A percentile compares a stretch with the other conserved stretches of the same genome.
phyloP scores from a whole-genome alignment of 78 protist species.

The Dictyostelium intermedium region DNA sequence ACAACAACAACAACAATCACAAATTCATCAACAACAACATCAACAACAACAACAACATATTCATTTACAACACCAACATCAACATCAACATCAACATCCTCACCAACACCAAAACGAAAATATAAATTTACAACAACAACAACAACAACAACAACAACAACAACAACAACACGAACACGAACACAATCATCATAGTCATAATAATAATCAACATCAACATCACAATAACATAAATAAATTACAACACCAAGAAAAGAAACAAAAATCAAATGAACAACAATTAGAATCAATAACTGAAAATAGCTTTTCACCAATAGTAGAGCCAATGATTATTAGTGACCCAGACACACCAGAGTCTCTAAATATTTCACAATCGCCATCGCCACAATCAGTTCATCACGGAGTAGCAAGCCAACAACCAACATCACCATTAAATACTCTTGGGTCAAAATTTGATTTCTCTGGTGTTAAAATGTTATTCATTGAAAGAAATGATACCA shows the following conservation, averaged over 20 bases:
- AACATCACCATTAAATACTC: not conserved
- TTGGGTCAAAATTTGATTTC: constrained; percentile 11
- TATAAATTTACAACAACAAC: not conserved
- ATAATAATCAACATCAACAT: not conserved
- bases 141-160: not conserved
- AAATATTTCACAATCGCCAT: not conserved
- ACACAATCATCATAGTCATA: not conserved
- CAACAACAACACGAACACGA: not conserved
- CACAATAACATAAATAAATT: not conserved
- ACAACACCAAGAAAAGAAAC: not conserved
- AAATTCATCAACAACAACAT: not conserved
- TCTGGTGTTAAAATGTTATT: constrained; percentile 16
- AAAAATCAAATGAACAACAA: not conserved
- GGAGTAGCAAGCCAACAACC: not conserved
- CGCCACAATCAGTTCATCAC: not conserved
- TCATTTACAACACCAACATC: not conserved
- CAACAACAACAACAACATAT: not conserved
- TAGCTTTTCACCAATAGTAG: not conserved
- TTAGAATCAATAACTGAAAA: constrained; percentile 9
- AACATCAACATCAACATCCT: not conserved
- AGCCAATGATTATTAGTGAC: constrained; percentile 22
- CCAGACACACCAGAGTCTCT: not conserved
- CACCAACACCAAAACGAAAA: too few species aligned
- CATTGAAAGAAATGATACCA: constrained; percentile 25
- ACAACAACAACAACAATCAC: not conserved